Base-by-base conservation (phyloP, 2,329 filamentous ascomycete species). In the Epichloe amarillans region DNA sequence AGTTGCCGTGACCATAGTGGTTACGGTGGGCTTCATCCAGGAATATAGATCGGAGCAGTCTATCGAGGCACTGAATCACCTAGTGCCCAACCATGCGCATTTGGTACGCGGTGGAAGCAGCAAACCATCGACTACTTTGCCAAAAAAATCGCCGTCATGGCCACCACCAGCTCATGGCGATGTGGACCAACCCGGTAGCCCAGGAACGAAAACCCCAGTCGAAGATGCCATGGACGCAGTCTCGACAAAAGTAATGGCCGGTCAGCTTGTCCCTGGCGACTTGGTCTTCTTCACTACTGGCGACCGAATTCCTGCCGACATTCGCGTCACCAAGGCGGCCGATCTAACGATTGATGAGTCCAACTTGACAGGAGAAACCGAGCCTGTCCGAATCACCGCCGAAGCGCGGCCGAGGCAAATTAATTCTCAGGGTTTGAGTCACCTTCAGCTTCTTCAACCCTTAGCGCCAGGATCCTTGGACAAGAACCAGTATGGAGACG, bases 41-140 rank as follows among this genome's bases (percentile, higher is more conserved):
- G 93, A 98, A 69, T 98, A 98, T 66, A 79, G 93, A 53, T 97
- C 93, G 7, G 93, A 98, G 65, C 94, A 98, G 68, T 97, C 91
- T 3, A 82, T 98, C 57, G 93, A 98, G 67, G 93, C 93, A 19
- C 73, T 98, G 58, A 96, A 86, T 62, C 88, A 93, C 60, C 73
- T 98, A 26, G 91, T 98, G 0, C 94, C 93, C 30, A 94, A 97
- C 65, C 88, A 90, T 64, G 93, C 94, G 33, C 90, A 98, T 69
- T 74, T 97, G n/a, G 88, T 98, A 53, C 83, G 94, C 54, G 75
- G 76, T 35, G 65, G 72, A 40, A 52, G 66, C 43, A 69, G 64
- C 38, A 71, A 67, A 47, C 39, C 63, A 37, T 53, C 63, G 5
- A 53, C 62, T 15, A 30, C 23, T 5, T 60, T 59, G 26, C 55